Evolutionary conservation across 2,329 filamentous ascomycete genomes (phyloP).

Genomic region (Penicillium rolfsii): DNA sequence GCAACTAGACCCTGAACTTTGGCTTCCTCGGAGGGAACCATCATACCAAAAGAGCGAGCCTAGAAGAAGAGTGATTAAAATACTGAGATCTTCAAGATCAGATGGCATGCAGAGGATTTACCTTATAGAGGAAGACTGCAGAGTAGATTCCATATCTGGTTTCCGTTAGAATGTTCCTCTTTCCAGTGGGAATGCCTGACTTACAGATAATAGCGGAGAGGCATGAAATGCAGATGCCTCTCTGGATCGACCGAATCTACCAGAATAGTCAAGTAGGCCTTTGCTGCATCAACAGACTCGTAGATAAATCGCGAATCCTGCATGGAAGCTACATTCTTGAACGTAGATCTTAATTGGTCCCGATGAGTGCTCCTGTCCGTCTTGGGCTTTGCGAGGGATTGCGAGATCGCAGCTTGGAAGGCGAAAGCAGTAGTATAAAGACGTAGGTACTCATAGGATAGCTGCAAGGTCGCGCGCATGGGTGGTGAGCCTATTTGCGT

Average conservation of each 20-base stretch:
- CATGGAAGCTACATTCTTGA: conserved; percentile 60
- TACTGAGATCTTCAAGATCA: too few relatives aligned
- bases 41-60: conserved; percentile 63
- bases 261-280: conserved; percentile 62
- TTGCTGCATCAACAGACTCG: conserved; percentile 66
- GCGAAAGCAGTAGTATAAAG: conserved; percentile 77
- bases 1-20: conserved; percentile 61
- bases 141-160: conserved; percentile 60
- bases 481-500: conserved; percentile 59
- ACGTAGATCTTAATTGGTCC: conserved; percentile 50
- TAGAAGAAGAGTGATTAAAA: conserved; percentile 22
- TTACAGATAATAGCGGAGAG: conserved; percentile 65
- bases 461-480: conserved; percentile 67
- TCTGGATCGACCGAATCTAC: conserved; percentile 63
- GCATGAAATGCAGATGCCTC: conserved; percentile 65
- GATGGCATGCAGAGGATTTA: conserved; percentile 26
- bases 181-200: conserved; percentile 27
- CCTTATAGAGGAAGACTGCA: conserved; percentile 68
- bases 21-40: conserved; percentile 58
- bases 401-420: conserved; percentile 69
- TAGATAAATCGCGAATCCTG: conserved; percentile 69
- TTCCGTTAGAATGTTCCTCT: conserved; percentile 15
- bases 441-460: conserved; percentile 73
- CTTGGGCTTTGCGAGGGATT: conserved; percentile 50
- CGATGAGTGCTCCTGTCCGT: conserved; percentile 40